Conservation (phyloP, 495 filamentous ascomycete species). For the Penicillium riverlandense region DNA sequence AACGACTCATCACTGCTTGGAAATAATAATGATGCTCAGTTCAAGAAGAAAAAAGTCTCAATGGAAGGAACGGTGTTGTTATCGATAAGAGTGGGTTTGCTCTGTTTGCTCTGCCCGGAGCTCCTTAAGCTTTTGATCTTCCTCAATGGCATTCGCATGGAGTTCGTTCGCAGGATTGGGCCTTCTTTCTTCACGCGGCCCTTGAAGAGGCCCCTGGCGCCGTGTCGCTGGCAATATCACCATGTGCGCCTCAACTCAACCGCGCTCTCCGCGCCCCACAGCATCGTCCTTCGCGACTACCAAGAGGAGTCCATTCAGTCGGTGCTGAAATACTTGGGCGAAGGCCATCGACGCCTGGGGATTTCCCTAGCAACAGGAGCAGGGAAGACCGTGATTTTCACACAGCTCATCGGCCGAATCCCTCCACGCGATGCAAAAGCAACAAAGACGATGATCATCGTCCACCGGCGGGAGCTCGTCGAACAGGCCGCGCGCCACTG, state of each 20-base stretch:
- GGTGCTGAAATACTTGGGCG: conserved; percentile 61
- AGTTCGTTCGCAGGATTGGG: conserved; percentile 24
- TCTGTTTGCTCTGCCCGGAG: conserved; percentile 26
- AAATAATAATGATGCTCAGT: no score
- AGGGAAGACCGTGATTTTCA: conserved; percentile 97
- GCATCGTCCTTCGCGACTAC: conserved; percentile 61
- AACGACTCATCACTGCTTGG: conserved; percentile 22
- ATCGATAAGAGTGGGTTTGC: conserved; percentile 36
- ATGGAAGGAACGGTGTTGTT: conserved; percentile 9
- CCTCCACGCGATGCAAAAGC: conserved; percentile 47
- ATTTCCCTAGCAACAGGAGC: conserved; percentile 87
- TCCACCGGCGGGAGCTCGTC: conserved; percentile 89
- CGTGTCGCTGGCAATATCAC: background rate
- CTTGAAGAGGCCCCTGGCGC: conserved; percentile 1
- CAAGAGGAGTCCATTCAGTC: conserved; percentile 89
- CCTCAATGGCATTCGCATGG: conserved; percentile 22
- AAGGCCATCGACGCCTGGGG: conserved; percentile 75
- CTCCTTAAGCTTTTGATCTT: background rate
- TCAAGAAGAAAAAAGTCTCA: conserved; percentile 11
- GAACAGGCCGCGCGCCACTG: conserved; percentile 90
- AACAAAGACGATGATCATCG: conserved; percentile 81
- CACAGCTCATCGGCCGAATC: conserved; percentile 81
- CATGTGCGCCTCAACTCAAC: conserved; percentile 24
- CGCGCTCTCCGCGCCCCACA: conserved; percentile 12
- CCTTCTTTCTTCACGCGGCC: conserved; percentile 11